Evolutionary conservation across 192 early-diverging fungal species (phyloP), one percentile per base, ranked within the genome.

Genomic region (Linnemannia hyalina): DNA sequence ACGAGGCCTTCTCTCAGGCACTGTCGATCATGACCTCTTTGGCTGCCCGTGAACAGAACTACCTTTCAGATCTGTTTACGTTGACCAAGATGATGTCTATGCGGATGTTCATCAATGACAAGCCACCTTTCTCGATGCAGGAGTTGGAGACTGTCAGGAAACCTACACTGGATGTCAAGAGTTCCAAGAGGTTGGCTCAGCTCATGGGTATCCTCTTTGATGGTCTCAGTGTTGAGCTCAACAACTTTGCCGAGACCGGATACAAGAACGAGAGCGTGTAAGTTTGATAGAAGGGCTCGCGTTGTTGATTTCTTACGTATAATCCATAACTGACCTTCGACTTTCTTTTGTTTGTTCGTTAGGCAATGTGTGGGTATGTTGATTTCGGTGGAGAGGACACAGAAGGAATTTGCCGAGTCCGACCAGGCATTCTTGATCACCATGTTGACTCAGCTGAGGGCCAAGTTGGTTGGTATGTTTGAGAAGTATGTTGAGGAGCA

Each of bases 31-130:
- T 97, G 29, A 89, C 94, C 15, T 82, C 92, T 35, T 83, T 94
- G 20, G 93, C 98, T 18, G 91, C 96, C 16, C 89, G 95, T 4
- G 97, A 98, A 88, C 97, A 99, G 88, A 99, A 98, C 88, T 97
- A 96, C 80, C 92, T 98, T 65, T 92, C 93, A 23, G 97, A 98
- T 77, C 88, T 97, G 41, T 99, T 99, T 72, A 92, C 95, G 82
- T 82, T 93, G 89, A 80, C 89, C 87, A 69, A 90, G 81, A 23
- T 89, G 63, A 74, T 89, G 84, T 75, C 90, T 83, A 73, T 88
- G 90, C 84, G 88, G 74, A 71, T 91, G 90, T 82, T 75, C 80
- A 85, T 82, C 80, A 91, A 78, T 77, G 89, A 89, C 70, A 85
- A 49, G 74, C 80, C 88, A 29, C 80, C 75, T 42, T 89, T 72